Evolutionary conservation across 352 stramenopile species (phyloP).

Genomic region (Pythium phragmiticola): DNA sequence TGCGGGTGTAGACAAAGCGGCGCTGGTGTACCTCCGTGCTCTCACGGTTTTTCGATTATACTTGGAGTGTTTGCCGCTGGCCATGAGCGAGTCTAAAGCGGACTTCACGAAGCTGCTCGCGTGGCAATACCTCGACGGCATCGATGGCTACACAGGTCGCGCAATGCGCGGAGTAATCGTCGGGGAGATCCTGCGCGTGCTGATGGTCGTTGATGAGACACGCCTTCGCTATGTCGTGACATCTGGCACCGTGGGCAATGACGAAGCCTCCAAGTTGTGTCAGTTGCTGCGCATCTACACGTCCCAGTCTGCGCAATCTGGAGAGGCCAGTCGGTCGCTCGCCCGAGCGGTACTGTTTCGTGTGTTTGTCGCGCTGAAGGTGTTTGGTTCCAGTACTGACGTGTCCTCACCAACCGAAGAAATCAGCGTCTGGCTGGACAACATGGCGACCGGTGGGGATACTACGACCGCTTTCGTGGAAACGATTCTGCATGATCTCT

Average conservation of each 20-base stretch:
- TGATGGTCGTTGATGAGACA: slow-evolving; percentile 54
- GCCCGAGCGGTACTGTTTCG: slow-evolving; percentile 49
- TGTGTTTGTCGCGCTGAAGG: slow-evolving; percentile 47
- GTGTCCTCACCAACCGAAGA: slow-evolving; percentile 36
- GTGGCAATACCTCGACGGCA: slow-evolving; percentile 49
- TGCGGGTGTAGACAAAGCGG: slow-evolving; percentile 31
- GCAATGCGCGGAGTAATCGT: slow-evolving; percentile 54
- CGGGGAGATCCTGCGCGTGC: slow-evolving; percentile 69
- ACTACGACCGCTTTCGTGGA: slow-evolving; percentile 23
- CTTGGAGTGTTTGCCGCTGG: slow-evolving; percentile 62
- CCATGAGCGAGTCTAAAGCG: slow-evolving; percentile 81
- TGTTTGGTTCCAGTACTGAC: slow-evolving; percentile 41
- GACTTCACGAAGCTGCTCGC: slow-evolving; percentile 83
- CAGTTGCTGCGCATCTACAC: slow-evolving; percentile 67
- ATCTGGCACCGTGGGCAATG: slow-evolving; percentile 17
- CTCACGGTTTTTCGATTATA: slow-evolving; percentile 79
- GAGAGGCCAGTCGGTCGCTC: slow-evolving; percentile 38
- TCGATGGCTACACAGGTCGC: slow-evolving; percentile 13
- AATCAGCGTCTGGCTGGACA: slow-evolving; percentile 66
- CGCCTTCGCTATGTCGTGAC: slow-evolving; percentile 61
- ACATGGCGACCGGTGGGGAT: slow-evolving; percentile 37
- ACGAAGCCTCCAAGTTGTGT: slow-evolving; percentile 49
- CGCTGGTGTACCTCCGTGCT: slow-evolving; percentile 71
- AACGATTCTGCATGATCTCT: slow-evolving; percentile 24
- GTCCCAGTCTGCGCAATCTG: slow-evolving; percentile 22